Evolutionary conservation across 768 basidiomycete genomes (phyloP).

Genomic region (Mycena filopes): DNA sequence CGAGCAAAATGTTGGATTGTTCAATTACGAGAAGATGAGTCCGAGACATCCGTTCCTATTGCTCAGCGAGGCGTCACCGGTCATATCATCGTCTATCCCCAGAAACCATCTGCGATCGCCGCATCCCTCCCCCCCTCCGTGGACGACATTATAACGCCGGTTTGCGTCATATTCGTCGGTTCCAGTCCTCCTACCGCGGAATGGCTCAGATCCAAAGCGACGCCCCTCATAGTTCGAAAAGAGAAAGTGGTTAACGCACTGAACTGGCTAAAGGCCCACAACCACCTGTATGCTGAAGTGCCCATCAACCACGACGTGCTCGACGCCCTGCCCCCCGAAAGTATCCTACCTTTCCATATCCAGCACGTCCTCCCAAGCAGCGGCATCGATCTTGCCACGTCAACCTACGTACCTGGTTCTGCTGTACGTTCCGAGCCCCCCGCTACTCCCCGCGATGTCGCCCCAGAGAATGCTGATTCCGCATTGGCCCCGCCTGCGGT

Average conservation of each 20-base stretch:
- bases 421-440: background rate
- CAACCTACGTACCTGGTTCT: background rate
- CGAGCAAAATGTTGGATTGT: slow-evolving; percentile 29
- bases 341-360: background rate
- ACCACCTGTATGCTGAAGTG: background rate
- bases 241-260: background rate
- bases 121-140: slow-evolving; percentile 33
- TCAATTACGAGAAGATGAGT: slow-evolving; percentile 5
- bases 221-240: slow-evolving; percentile 26
- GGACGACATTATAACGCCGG: slow-evolving; percentile 33
- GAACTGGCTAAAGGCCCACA: background rate
- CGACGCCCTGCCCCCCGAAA: background rate
- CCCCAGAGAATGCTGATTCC: no score
- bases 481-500: background rate
- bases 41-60: background rate
- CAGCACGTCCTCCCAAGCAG: background rate
- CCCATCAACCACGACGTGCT: background rate
- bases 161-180: slow-evolving; percentile 40
- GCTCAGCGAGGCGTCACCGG: slow-evolving; percentile 37
- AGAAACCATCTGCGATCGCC: slow-evolving; percentile 29
- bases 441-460: background rate
- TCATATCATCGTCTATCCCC: slow-evolving; percentile 41
- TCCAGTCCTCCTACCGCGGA: slow-evolving; percentile 22
- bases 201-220: slow-evolving; percentile 38
- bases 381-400: background rate